Conservation (phyloP, 177 flowering plant species). For the Vitis hybrid region DNA sequence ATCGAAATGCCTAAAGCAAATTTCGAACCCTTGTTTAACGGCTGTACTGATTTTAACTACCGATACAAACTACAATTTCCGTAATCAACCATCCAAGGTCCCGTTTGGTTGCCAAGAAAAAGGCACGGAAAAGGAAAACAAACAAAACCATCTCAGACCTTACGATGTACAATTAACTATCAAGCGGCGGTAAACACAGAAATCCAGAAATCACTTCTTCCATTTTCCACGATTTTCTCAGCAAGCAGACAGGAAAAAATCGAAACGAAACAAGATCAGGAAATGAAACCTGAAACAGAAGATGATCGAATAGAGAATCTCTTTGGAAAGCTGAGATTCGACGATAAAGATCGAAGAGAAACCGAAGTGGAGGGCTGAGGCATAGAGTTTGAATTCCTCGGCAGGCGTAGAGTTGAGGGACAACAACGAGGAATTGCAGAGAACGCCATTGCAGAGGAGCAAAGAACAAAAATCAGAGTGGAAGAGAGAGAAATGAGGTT, state of each 20-base stretch:
- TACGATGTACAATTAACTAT: too few relatives aligned
- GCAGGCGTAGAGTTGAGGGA: slow-evolving; percentile 18
- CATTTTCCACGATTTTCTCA: not conserved
- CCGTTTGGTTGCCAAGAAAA: too few relatives aligned
- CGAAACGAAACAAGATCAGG: not conserved
- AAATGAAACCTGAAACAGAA: slow-evolving; percentile 31
- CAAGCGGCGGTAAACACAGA: not conserved
- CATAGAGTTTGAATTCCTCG: slow-evolving; percentile 1
- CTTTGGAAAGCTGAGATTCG: slow-evolving; percentile 22
- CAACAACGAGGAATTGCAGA: slow-evolving; percentile 19
- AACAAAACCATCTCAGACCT: too few relatives aligned
- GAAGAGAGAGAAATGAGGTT: not conserved
- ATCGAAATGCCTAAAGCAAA: too few relatives aligned
- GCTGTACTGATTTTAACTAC: too few relatives aligned
- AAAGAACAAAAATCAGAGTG: too few relatives aligned
- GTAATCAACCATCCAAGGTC: too few relatives aligned
- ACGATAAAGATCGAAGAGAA: slow-evolving; percentile 28
- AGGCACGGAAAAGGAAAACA: too few relatives aligned
- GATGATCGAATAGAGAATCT: slow-evolving; percentile 39
- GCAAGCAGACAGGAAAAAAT: not conserved
- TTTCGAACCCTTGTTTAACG: too few relatives aligned
- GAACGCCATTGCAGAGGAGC: slow-evolving; percentile 30
- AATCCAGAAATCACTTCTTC: not conserved
- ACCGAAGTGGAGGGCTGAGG: slow-evolving; percentile 16
- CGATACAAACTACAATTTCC: too few relatives aligned